A percentile compares a stretch with the other conserved stretches of the same genome.
These are phyloP conservation scores for Epichloe sibirici DNA, from an alignment of 2,329 filamentous ascomycete species.

Conservation along the genomic window DNA sequence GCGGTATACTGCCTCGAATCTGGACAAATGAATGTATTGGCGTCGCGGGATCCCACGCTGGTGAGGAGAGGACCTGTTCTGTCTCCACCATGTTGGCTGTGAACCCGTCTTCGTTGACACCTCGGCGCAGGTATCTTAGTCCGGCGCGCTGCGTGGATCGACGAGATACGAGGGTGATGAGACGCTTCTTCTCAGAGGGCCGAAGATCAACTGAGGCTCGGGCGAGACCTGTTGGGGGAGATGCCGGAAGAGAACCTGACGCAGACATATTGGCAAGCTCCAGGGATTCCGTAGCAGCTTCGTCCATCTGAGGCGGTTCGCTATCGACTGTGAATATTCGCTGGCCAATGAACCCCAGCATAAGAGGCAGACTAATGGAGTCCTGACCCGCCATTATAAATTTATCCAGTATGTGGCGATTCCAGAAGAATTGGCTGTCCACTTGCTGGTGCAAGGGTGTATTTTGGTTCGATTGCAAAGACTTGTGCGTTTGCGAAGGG, in stretches of 20 bases:
- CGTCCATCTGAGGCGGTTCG: slow-evolving; percentile 42
- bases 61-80: slow-evolving; percentile 75
- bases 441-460: slow-evolving; percentile 57
- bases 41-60: slow-evolving; percentile 47
- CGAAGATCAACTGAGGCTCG: slow-evolving; percentile 28
- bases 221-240: slow-evolving; percentile 14
- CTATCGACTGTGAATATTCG: slow-evolving; percentile 62
- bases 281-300: slow-evolving; percentile 31
- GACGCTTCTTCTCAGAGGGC: slow-evolving; percentile 44
- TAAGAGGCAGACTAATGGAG: slow-evolving; percentile 62
- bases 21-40: slow-evolving; percentile 78
- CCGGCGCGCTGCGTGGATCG: slow-evolving; percentile 78
- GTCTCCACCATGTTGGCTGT: slow-evolving; percentile 89
- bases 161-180: slow-evolving; percentile 86
- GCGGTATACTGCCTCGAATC: slow-evolving; percentile 76
- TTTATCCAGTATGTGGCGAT: slow-evolving; percentile 58
- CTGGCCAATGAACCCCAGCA: slow-evolving; percentile 93
- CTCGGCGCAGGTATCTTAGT: slow-evolving; percentile 77
- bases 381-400: slow-evolving; percentile 66
- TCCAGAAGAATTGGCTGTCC: slow-evolving; percentile 85
- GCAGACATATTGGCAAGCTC: slow-evolving; percentile 30
- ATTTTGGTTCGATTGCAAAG: slow-evolving; percentile 11
- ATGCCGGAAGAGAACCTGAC: slow-evolving; percentile 14
- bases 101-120: slow-evolving; percentile 79
- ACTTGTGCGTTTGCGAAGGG: slow-evolving; percentile 27